These are phyloP conservation scores for Populus simonii DNA, from an alignment of 345 rosid species.

Conservation along the genomic window DNA sequence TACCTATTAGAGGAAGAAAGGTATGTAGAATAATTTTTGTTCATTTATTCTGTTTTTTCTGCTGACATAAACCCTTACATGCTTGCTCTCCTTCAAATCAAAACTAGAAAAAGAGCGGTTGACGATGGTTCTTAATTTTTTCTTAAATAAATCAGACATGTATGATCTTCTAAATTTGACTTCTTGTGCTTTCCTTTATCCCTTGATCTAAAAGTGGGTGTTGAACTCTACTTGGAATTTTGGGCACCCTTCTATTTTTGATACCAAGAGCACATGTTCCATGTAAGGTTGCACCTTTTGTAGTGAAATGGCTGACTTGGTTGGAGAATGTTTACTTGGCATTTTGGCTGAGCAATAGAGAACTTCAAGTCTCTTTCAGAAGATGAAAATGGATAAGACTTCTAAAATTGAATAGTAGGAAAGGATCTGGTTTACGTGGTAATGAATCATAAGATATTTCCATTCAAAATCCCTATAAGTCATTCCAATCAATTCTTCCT, in stretches of 20 bases:
- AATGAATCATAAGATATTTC: not conserved
- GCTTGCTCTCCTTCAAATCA: not conserved
- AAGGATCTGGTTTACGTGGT: not conserved
- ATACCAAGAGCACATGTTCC: not conserved
- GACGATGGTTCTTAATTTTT: no score
- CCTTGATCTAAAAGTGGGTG: not conserved
- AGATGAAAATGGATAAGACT: not conserved
- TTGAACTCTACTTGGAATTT: no score
- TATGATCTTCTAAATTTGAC: not conserved
- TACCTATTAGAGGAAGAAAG: constrained; percentile 69
- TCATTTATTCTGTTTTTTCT: not conserved
- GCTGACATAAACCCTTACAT: not conserved
- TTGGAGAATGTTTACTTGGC: not conserved
- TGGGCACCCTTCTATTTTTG: not conserved
- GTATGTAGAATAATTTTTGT: constrained; percentile 30
- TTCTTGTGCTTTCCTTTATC: not conserved
- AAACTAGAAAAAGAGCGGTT: not conserved
- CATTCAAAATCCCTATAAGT: not conserved
- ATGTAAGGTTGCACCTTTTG: not conserved
- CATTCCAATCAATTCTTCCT: no score
- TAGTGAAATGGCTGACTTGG: not conserved
- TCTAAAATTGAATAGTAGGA: not conserved
- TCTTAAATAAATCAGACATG: no score
- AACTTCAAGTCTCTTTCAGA: not conserved
- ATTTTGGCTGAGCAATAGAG: not conserved